Evolutionary conservation across 768 basidiomycete genomes (phyloP), one percentile per base, ranked within the genome.

Genomic region (Strobilomyces dryophilus): DNA sequence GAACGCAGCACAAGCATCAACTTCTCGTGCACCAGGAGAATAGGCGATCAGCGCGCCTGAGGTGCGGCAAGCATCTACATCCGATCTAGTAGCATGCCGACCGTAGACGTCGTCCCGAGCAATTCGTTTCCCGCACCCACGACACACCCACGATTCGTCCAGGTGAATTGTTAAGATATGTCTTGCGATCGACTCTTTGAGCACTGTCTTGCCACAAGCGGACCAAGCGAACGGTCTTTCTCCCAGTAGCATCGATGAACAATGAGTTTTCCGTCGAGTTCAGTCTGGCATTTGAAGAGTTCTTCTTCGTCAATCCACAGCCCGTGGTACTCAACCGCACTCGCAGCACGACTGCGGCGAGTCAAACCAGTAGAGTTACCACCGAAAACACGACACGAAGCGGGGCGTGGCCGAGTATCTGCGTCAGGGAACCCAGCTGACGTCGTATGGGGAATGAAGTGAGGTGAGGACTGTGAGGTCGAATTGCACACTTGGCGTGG

Each of bases 171-270:
- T 39, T 0, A 59, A 41, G 0, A 67, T 26, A 7, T 67, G 63
- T 2, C 66, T 49, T 2, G 43, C 24, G 4, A 66, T 44, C 18
- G 61, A 66, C 29, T 66, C 66, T 39, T 66, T 68, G 7, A 51
- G 18, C 61, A 67, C 67, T 1, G 4, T 37, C 42, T 49, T 45
- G 1, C 34, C 41, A n/a, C 64, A 68, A n/a, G 15, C 24, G 0
- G 48, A 39, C 62, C 61, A 62, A 17, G 51, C 0, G 53, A 51
- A 3, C 0, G 24, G 43, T 56, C 34, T 17, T 51, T 34, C 1
- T 59, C 51, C 62, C 53, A 65, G 20, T 27, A 29, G 34, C 63
- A 64, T 39, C 29, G 45, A 5, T 54, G 48, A 1, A 65, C 21
- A 7, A 1, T 32, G n/a, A 63, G 18, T 29, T 29, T 47, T 14